phyloP scores from a whole-genome alignment of 352 stramenopile species.

The Saprolegnia diclina region DNA sequence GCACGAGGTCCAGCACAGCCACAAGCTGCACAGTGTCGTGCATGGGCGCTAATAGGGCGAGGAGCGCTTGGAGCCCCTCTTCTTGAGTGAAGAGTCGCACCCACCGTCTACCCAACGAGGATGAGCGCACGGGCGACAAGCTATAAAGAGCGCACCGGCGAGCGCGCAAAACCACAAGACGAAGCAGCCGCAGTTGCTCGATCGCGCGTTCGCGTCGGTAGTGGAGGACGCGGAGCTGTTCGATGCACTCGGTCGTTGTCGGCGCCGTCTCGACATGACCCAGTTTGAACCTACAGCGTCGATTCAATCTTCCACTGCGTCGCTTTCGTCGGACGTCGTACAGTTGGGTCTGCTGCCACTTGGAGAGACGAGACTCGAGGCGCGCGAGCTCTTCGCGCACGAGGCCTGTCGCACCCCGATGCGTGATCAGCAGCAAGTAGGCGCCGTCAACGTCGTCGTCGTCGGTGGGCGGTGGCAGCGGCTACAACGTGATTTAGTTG shows the following conservation, averaged over 20 bases:
- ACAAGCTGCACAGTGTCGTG: background rate
- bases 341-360: conserved; percentile 7
- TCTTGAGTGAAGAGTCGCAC: conserved; percentile 3
- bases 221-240: conserved; percentile 1
- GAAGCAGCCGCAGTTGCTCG: background rate
- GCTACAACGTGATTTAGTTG: no score
- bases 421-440: background rate
- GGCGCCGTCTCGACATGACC: background rate
- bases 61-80: background rate
- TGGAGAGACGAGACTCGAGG: background rate
- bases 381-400: conserved; percentile 8
- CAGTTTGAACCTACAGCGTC: background rate
- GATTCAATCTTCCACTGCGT: background rate
- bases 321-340: background rate
- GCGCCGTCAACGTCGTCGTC: background rate
- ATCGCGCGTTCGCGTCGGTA: background rate
- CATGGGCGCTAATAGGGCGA: background rate
- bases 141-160: background rate
- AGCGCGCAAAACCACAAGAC: background rate
- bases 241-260: conserved; percentile 2
- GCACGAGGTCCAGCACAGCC: background rate
- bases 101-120: background rate
- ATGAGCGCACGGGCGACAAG: background rate
- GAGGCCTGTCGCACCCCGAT: background rate
- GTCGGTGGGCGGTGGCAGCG: background rate